Base-by-base conservation (phyloP, 2,329 filamentous ascomycete species). In the Pestalotiopsis sp. region DNA sequence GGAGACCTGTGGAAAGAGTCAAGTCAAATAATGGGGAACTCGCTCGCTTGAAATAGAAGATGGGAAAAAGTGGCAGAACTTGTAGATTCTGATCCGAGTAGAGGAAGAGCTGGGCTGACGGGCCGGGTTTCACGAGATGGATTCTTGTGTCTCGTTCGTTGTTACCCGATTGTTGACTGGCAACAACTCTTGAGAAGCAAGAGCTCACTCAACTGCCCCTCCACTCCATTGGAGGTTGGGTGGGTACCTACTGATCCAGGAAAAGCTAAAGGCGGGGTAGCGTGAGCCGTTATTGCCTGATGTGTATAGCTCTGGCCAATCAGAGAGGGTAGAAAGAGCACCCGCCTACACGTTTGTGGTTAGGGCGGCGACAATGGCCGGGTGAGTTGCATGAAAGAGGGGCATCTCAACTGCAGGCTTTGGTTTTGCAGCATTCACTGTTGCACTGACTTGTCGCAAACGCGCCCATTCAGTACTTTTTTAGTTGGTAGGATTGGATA, bases 211-310 rank as follows among this genome's bases (percentile, higher is more conserved):
- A 20, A 36, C 31, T 62, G 59, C 59, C 59, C 59, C 59, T 62
- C 59, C n/a, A 39, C 59, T 62, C 59, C n/a, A 39, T 39, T 62
- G 36, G 25, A 36, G 25, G n/a, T 14, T 36, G 59, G 25, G 31
- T 27, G n/a, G n/a, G n/a, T 36, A n/a, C 36, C 59, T 36, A 20
- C 36, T 20, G 31, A 62, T 20, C 27, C 27, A 39, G 59, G 27
- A 62, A 25, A 31, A 64, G 59, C 39, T 64, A 64, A 64, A 64
- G 61, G 61, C 61, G 61, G 61, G 61, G 61, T 64, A 64, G 61
- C 20, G 45, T 64, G 61, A 64, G 61, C 38, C 61, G 39, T 64
- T 64, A 20, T 64, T 52, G 39, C 61, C 39, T 52, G 61, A 49
- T 64, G 6, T 52, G 61, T 49, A 45, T n/a, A 31, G 14, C 61